A percentile compares a stretch with the other conserved stretches of the same genome.
Evolutionary conservation across 1,284 basidiomycete species (phyloP).

Genomic region (Mycosarcoma maydis): DNA sequence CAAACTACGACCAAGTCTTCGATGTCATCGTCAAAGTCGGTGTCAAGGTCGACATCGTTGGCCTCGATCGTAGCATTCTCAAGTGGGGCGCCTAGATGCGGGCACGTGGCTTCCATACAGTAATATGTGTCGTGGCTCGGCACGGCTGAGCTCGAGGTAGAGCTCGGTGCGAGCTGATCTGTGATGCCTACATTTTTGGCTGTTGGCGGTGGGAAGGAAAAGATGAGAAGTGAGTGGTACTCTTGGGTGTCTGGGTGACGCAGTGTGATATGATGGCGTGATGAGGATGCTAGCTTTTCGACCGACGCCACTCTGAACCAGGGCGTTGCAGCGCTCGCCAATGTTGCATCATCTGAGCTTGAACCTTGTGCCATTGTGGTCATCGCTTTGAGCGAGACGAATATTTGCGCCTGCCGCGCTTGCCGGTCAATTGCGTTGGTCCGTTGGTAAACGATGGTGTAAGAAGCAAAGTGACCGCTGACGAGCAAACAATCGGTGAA

Average conservation of each 20-base stretch:
- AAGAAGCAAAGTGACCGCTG: too few relatives aligned
- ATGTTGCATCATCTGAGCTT: too few relatives aligned
- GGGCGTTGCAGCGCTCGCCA: constrained; percentile 1
- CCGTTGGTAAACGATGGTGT: too few relatives aligned
- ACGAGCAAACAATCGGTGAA: too few relatives aligned
- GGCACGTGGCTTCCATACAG: constrained; percentile 85
- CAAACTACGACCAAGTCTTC: constrained; percentile 69
- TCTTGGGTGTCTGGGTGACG: constrained; percentile 40
- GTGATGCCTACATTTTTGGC: too few relatives aligned
- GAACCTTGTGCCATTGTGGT: constrained; percentile 5
- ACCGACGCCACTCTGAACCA: constrained; percentile 29
- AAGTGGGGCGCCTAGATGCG: constrained; percentile 83
- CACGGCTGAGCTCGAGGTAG: constrained; percentile 1
- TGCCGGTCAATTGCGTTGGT: too few relatives aligned
- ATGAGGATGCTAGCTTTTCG: constrained; percentile 32
- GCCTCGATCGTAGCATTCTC: constrained; percentile 77
- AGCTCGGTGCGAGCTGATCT: background rate
- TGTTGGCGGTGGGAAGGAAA: constrained; percentile 44
- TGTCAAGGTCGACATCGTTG: constrained; percentile 68
- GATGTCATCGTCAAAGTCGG: constrained; percentile 68
- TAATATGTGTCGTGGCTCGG: constrained; percentile 68
- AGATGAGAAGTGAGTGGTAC: constrained; percentile 60
- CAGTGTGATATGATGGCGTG: constrained; percentile 60
- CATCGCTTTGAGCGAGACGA: too few relatives aligned
- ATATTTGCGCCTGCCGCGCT: too few relatives aligned